These are phyloP conservation scores for Euryodendron excelsum DNA, from an alignment of 148 eudicot species.

Conservation along the genomic window DNA sequence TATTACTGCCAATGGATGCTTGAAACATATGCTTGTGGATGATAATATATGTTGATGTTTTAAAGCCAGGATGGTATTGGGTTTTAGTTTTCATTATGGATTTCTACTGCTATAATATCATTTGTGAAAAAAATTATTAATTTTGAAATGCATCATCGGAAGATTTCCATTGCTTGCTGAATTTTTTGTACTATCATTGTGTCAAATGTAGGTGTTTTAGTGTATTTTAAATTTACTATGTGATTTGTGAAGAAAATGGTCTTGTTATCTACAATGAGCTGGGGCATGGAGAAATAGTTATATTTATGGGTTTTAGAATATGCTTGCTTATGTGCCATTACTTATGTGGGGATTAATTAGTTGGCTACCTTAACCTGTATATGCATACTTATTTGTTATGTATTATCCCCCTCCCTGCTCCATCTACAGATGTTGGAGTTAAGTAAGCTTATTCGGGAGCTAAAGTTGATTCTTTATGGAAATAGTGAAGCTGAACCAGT, in stretches of 20 bases:
- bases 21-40: not conserved
- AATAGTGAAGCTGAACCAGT: constrained; percentile 92
- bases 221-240: not conserved
- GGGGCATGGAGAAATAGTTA: not conserved
- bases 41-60: no score
- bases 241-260: not conserved
- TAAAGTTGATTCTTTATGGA: constrained; percentile 80
- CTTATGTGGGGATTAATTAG: constrained; percentile 1
- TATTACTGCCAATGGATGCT: not conserved
- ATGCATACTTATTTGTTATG: not conserved
- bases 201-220: not conserved
- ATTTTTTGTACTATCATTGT: not conserved
- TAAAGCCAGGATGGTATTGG: no score
- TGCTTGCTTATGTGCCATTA: not conserved
- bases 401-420: not conserved
- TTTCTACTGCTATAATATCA: not conserved
- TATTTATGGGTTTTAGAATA: not conserved
- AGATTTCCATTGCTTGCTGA: not conserved
- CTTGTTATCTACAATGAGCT: not conserved
- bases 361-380: not conserved
- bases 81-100: not conserved
- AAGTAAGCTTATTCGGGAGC: constrained; percentile 64
- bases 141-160: not conserved
- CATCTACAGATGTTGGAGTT: constrained; percentile 62
- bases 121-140: not conserved